Base-by-base conservation (phyloP, 2,329 filamentous ascomycete genomes). In the Colletotrichum acutatum region DNA sequence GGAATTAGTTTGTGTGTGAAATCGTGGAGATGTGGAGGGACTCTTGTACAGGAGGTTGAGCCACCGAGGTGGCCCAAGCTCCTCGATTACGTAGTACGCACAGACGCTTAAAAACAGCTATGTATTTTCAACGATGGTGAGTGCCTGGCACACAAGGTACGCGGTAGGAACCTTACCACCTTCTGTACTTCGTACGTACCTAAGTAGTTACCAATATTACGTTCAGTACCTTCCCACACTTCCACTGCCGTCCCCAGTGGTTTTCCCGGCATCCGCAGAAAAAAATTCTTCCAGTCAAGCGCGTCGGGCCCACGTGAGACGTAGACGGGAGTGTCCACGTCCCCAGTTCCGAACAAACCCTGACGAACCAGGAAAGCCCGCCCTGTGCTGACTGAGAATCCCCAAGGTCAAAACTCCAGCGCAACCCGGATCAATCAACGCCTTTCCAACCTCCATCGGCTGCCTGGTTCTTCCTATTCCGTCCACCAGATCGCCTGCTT, bases 401-500 rank as follows among this genome's bases (percentile, higher is more conserved):
- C 61, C 68, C 28, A 64, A 74, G 68, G 68, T 74, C 68, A 72
- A 74, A 74, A 71, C 71, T 74, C 68, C 71, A 74, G 71, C 62
- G 68, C 56, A 62, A 68, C 62, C 62, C 71, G 71, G 71, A 73
- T 73, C 71, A 73, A 73, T 66, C 71, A 74, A 78, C 62, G 73
- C 62, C 70, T 74, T 69, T 66, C 68, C 65, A 74, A 74, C 66
- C 64, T 66, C 73, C 66, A 66, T 69, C 71, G 67, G 75, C 71
- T 62, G 46, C 49, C 28, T 74, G 69, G 56, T 77, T 76, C 74
- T 76, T 76, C 71, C 73, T 74, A 70, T 74, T 67, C 75, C 74
- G 74, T 75, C 63, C 72, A 70, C 66, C 72, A 69, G 69, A 64
- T 71, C 71, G 53, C 54, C 53, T 34, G 62, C 71, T 74, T 56